Base-by-base conservation (phyloP, 1,139 yeast genomes). In the Entelexis sorbosivorans region DNA sequence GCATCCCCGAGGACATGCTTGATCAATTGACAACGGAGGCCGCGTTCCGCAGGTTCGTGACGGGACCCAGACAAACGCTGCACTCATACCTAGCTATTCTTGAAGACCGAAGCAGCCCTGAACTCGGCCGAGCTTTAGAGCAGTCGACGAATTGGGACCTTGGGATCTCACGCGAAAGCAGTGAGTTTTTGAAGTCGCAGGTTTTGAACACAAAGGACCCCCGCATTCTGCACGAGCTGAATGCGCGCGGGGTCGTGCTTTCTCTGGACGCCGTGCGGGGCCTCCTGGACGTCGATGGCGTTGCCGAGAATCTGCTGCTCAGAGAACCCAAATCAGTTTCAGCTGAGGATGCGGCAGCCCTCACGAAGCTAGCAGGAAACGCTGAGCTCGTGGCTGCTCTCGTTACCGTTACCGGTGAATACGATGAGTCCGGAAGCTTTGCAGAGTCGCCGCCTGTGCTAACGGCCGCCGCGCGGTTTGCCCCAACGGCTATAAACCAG, bases 1-100 rank as follows among this genome's bases (percentile, higher is more conserved):
- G 47, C 17, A 51, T 59, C n/a, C 59, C 62, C 5, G 54, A 53
- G 3, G 52, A 53, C 14, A 32, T 53, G 34, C 49, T 52, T 11
- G 29, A 43, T 4, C 19, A 36, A 13, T 39, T 56, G 22, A 46
- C 38, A 5, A 17, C 42, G 8, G 53, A 51, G 5, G 46, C 53
- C 2, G 56, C 52, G 28, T 59, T 49, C 34, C 29, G 33, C 11
- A 48, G 38, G 19, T 49, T 56, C n/a, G 8, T 53, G 11, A 24
- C 11, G 2, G 50, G 40, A 3, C 24, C 38, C 2, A 17, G 34
- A 5, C 44, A 35, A 14, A 14, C 28, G 7, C 36, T 52, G 24
- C 14, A 16, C 4, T 39, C 54, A 2, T 53, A 38, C 17, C 45
- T 54, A 16, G 47, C 48, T 2, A 19, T 36, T 5, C 19, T 53